phyloP scores from a whole-genome alignment of 2,329 filamentous ascomycete genomes.

The Xylariaceae sp. region DNA sequence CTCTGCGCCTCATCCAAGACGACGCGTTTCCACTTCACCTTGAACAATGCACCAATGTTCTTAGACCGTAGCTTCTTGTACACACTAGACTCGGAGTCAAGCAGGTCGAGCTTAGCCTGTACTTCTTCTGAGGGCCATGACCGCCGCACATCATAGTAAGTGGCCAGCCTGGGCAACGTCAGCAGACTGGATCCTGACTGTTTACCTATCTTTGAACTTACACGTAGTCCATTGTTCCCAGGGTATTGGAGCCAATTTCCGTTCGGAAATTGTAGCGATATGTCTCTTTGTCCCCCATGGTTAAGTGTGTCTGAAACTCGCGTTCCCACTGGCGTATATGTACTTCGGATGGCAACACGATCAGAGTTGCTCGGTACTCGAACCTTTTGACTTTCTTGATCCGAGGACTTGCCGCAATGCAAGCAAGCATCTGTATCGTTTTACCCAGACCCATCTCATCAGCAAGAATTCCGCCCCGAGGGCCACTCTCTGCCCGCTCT shows the following conservation, averaged over 20 bases:
- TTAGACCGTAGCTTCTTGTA: background rate
- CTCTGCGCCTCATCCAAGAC: constrained; percentile 9
- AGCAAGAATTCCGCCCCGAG: constrained; percentile 6
- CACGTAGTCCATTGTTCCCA: constrained; percentile 1
- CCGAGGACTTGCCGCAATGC: constrained; percentile 5
- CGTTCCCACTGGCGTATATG: constrained; percentile 7
- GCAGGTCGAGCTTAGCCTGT: background rate
- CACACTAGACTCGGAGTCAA: background rate
- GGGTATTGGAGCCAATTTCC: background rate
- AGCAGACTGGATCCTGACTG: background rate
- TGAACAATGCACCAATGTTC: constrained; percentile 4
- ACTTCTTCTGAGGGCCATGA: constrained; percentile 3
- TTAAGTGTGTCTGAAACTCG: constrained; percentile 4
- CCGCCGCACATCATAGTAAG: constrained; percentile 3
- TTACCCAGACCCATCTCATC: constrained; percentile 13
- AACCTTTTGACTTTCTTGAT: background rate
- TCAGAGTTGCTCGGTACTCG: constrained; percentile 1
- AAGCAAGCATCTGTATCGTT: constrained; percentile 5
- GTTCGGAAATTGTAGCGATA: constrained; percentile 3
- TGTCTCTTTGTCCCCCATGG: background rate
- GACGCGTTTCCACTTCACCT: constrained; percentile 5
- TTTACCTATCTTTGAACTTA: background rate
- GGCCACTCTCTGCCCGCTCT: constrained; percentile 3
- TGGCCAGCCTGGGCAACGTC: constrained; percentile 5
- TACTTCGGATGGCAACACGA: constrained; percentile 6